A percentile compares a stretch with the other conserved stretches of the same genome.
phyloP scores from a whole-genome alignment of 1,139 yeast species.

The Groenewaldozyma sp. region DNA sequence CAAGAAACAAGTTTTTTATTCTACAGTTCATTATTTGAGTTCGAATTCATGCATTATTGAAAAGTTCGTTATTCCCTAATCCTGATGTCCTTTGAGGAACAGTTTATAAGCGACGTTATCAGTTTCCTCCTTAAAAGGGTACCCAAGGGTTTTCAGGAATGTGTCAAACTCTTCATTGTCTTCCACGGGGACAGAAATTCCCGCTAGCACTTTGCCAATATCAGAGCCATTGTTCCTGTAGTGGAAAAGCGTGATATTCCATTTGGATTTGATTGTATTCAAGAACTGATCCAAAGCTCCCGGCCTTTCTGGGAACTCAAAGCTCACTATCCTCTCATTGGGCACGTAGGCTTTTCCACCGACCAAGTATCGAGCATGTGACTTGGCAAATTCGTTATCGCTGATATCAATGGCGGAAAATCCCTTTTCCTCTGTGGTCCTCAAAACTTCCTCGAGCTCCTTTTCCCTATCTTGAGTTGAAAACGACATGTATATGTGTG shows the following conservation, averaged over 20 bases:
- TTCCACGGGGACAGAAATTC: conserved; percentile 70
- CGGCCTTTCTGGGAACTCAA: conserved; percentile 96
- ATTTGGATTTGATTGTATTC: conserved; percentile 56
- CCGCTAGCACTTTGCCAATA: conserved; percentile 85
- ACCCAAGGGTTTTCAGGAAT: conserved; percentile 65
- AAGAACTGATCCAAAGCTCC: conserved; percentile 83
- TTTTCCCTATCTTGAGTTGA: conserved; percentile 64
- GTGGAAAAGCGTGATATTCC: conserved; percentile 93
- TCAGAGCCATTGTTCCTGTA: conserved; percentile 96
- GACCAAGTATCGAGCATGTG: conserved; percentile 91
- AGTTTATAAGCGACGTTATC: conserved; percentile 73
- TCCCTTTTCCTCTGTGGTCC: conserved; percentile 33
- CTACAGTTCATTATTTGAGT: no score
- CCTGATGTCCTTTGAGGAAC: conserved; percentile 38
- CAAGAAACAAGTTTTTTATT: no score
- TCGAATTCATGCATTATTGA: no score
- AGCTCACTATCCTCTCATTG: conserved; percentile 69
- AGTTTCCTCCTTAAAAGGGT: conserved; percentile 72
- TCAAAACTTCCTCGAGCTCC: conserved; percentile 40
- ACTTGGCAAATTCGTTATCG: conserved; percentile 86
- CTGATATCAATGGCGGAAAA: conserved; percentile 67
- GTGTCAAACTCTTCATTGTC: conserved; percentile 56
- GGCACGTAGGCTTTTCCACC: conserved; percentile 72
- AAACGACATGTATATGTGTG: conserved; percentile 82
- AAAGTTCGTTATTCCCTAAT: no score